Evolutionary conservation across 1,284 basidiomycete species (phyloP), one percentile per base, ranked within the genome.

Genomic region (Anthracocystis panici-leucophaei): DNA sequence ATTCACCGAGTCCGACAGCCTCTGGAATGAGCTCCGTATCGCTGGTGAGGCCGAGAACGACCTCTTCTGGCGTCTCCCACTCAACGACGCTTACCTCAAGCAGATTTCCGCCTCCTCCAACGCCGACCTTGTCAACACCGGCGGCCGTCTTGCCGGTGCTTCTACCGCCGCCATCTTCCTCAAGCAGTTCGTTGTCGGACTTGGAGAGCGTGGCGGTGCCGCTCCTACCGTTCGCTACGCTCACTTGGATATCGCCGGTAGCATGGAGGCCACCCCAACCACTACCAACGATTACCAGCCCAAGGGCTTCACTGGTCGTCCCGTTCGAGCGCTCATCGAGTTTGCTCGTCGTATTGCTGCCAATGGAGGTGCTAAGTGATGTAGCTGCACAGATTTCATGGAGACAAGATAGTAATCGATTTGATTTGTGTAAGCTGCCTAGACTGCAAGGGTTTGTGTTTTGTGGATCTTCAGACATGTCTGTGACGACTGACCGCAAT

Each of bases 161-260:
- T 91, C 90, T 85, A 94, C 93, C 1, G 94, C 93, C 3, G 93
- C 94, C 5, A 88, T 95, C 45, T 95, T 96, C 90, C 88, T 96
- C 67, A 93, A 93, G 79, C 85, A 87, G 57, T 87, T 93, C 14
- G 90, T 92, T 41, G 85, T 86, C 23, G 82, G 82, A 48, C 75
- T 84, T 9, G 80, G 77, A 48, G 75, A 82, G 52, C 77, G 80
- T 12, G 65, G 73, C 38, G 70, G 65, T 51, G 68, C 70, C 5
- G 63, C 59, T 33, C 72, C 75, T 23, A 77, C 53, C 23, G 66
- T 83, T 25, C 63, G 77, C 14, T 84, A 82, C 52, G 73, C 80
- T 8, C 82, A 84, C 64, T 59, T 82, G 25, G 94, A 95, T 82
- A 94, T 94, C 68, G 93, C 92, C 14, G 93, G 93, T 16, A 87